A percentile compares a stretch with the other conserved stretches of the same genome.
These are phyloP conservation scores for Naegleria gruberi DNA, from an alignment of 208 protist genomes.

Conservation along the genomic window DNA sequence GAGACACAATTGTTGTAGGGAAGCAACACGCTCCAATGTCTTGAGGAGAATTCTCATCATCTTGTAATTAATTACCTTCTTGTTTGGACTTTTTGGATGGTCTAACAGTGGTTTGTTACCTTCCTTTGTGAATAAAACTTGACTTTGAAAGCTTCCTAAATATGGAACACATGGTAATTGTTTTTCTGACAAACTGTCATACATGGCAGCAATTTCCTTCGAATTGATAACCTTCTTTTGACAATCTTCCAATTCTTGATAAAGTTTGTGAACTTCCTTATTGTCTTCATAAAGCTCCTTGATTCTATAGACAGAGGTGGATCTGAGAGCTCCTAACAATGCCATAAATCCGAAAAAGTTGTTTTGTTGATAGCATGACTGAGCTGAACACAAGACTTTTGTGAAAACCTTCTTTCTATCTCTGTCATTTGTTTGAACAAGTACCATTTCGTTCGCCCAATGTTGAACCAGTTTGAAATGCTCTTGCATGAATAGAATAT, in stretches of 20 bases:
- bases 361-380: not conserved
- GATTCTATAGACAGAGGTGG: conserved; percentile 25
- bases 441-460: conserved; percentile 15
- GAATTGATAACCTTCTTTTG: not conserved
- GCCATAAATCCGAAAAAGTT: conserved; percentile 23
- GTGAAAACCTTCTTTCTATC: conserved; percentile 28
- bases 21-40: not conserved
- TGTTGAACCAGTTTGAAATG: conserved; percentile 29
- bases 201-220: not conserved
- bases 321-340: conserved; percentile 26
- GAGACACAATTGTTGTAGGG: not conserved
- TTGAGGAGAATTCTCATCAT: conserved; percentile 19
- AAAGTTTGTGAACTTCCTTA: conserved; percentile 19
- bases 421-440: conserved; percentile 15
- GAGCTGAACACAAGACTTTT: not conserved
- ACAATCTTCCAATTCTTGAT: conserved; percentile 1
- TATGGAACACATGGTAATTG: conserved; percentile 28
- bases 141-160: conserved; percentile 30
- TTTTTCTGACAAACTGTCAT: conserved; percentile 20
- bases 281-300: conserved; percentile 22
- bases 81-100: conserved; percentile 1
- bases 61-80: conserved; percentile 35
- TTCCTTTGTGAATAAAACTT: conserved; percentile 31
- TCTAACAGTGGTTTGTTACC: conserved; percentile 3
- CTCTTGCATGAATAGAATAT: conserved; percentile 24